Conservation (phyloP, 352 stramenopile species). For the Globisporangium sylvaticum region DNA sequence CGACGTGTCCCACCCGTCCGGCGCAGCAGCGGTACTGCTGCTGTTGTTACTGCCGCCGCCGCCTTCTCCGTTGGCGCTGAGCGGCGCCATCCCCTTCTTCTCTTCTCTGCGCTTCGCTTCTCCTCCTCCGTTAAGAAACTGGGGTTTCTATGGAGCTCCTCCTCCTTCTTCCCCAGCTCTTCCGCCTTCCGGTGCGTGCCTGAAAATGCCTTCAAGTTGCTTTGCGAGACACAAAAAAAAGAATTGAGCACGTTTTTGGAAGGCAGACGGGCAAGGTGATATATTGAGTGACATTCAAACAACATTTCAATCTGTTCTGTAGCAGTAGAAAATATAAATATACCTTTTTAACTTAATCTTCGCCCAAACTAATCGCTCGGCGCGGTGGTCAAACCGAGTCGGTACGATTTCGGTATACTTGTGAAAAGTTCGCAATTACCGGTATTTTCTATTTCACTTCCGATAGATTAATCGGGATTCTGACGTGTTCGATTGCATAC, state of each 20-base stretch:
- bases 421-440: too few species aligned
- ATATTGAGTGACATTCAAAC: not conserved
- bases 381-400: too few species aligned
- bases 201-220: constrained; percentile 6
- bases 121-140: not conserved
- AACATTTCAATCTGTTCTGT: not conserved
- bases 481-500: too few species aligned
- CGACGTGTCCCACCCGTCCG: constrained; percentile 45
- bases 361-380: too few species aligned
- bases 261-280: not conserved
- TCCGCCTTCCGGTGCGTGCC: too few species aligned
- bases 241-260: not conserved
- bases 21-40: not conserved
- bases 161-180: not conserved
- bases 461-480: too few species aligned
- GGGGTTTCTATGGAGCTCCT: not conserved
- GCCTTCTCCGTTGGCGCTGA: not conserved
- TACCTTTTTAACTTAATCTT: too few species aligned
- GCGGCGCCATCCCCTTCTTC: not conserved
- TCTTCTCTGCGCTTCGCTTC: not conserved
- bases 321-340: too few species aligned
- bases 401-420: too few species aligned
- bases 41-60: not conserved
- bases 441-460: too few species aligned
- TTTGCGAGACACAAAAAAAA: not conserved